phyloP scores from a whole-genome alignment of 2,329 filamentous ascomycete genomes.

The Dactylellina drechsleri region DNA sequence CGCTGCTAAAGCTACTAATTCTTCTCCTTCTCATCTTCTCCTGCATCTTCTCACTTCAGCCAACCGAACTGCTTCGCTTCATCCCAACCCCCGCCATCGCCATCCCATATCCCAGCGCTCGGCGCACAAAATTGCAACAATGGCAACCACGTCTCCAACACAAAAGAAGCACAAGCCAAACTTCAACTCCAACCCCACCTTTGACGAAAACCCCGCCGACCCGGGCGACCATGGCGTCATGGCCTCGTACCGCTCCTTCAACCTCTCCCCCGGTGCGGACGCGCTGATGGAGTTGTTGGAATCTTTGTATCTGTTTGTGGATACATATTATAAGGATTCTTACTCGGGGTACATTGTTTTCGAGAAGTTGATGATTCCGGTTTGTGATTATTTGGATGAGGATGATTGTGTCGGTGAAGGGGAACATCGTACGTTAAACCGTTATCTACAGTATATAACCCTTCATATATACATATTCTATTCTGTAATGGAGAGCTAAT shows the following conservation, averaged over 20 bases:
- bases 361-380: slow-evolving; percentile 24
- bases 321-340: slow-evolving; percentile 24
- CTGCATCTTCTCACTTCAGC: too few species aligned
- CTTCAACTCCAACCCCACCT: slow-evolving; percentile 21
- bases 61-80: too few species aligned
- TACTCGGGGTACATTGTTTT: slow-evolving; percentile 37
- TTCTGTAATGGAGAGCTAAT: slow-evolving; percentile 1
- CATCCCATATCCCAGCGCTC: too few species aligned
- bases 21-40: too few species aligned
- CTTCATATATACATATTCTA: background rate
- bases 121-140: background rate
- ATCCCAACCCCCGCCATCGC: too few species aligned
- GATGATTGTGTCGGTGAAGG: slow-evolving; percentile 25
- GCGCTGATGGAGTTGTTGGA: slow-evolving; percentile 43
- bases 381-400: slow-evolving; percentile 27
- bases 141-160: slow-evolving; percentile 9
- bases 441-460: background rate
- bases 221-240: slow-evolving; percentile 42
- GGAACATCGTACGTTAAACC: slow-evolving; percentile 11
- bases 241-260: slow-evolving; percentile 48
- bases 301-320: slow-evolving; percentile 29
- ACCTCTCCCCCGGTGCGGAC: slow-evolving; percentile 40
- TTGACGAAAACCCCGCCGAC: slow-evolving; percentile 32
- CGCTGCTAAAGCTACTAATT: too few species aligned
- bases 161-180: slow-evolving; percentile 6